A percentile compares a stretch with the other conserved stretches of the same genome.
Conservation (phyloP, 169 alveolate genomes). For the Plasmodium vivax region DNA sequence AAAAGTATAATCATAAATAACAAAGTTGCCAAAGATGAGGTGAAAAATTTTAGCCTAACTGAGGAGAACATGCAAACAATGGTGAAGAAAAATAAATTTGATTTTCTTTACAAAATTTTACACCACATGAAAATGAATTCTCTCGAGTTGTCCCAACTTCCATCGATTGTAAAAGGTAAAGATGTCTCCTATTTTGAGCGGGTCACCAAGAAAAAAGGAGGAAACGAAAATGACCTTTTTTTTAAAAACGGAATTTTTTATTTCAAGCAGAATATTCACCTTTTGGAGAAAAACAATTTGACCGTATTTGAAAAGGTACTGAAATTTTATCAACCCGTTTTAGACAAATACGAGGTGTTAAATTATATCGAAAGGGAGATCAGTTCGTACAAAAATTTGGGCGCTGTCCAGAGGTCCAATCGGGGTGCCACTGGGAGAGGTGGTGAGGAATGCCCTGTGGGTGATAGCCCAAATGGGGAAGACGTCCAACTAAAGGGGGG, state of each 20-base stretch:
- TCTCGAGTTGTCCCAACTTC: slow-evolving; percentile 5
- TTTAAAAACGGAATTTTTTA: slow-evolving; percentile 57
- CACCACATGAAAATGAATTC: slow-evolving; percentile 47
- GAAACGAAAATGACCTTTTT: background rate
- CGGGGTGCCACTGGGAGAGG: background rate
- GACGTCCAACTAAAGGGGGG: background rate
- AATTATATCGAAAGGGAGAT: slow-evolving; percentile 45
- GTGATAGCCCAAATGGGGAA: background rate
- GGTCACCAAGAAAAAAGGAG: background rate
- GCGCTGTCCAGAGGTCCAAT: background rate
- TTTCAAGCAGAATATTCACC: slow-evolving; percentile 61
- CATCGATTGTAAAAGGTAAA: slow-evolving; percentile 8
- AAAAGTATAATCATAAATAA: slow-evolving; percentile 16
- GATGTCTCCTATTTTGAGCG: background rate
- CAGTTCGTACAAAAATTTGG: background rate
- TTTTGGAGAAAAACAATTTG: slow-evolving; percentile 27
- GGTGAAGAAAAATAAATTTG: slow-evolving; percentile 40
- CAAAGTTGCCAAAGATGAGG: background rate
- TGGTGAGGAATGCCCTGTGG: background rate
- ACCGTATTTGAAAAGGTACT: slow-evolving; percentile 70
- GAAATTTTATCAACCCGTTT: slow-evolving; percentile 30
- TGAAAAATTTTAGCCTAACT: background rate
- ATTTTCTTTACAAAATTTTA: slow-evolving; percentile 16
- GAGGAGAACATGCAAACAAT: background rate
- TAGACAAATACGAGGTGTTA: slow-evolving; percentile 36